Conservation (phyloP, 805 yeast genomes). For the Yarrowia sp. region DNA sequence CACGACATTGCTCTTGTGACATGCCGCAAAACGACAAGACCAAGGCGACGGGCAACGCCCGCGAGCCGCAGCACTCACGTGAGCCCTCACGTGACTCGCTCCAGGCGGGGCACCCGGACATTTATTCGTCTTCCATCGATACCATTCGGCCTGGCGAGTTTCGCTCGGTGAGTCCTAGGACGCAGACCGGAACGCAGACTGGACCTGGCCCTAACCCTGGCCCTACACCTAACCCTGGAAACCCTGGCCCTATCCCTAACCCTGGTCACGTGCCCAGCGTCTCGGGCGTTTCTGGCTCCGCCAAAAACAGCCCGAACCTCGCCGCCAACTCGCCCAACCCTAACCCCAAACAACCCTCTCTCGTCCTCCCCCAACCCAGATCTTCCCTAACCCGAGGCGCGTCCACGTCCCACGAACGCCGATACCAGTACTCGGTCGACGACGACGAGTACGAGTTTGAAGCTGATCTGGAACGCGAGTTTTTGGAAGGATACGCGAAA, state of each 20-base stretch:
- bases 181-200: too few relatives aligned
- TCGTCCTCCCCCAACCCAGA: constrained; percentile 7
- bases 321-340: too few relatives aligned
- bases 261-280: too few relatives aligned
- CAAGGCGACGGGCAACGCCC: background rate
- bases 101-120: background rate
- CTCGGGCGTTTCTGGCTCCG: too few relatives aligned
- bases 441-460: constrained; percentile 79
- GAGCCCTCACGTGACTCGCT: constrained; percentile 13
- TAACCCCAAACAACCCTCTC: background rate
- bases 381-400: constrained; percentile 14
- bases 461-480: constrained; percentile 63
- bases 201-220: constrained; percentile 7
- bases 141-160: constrained; percentile 13
- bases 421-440: constrained; percentile 72
- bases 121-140: constrained; percentile 31
- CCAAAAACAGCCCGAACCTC: too few relatives aligned
- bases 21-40: background rate
- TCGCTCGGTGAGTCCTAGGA: background rate
- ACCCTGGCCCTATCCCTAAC: background rate
- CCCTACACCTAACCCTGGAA: background rate
- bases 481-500: constrained; percentile 75
- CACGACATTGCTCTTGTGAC: background rate
- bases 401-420: constrained; percentile 38
- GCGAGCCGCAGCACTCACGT: background rate